phyloP scores from a whole-genome alignment of 2,329 filamentous ascomycete genomes.

The Elsinoe necatrix region DNA sequence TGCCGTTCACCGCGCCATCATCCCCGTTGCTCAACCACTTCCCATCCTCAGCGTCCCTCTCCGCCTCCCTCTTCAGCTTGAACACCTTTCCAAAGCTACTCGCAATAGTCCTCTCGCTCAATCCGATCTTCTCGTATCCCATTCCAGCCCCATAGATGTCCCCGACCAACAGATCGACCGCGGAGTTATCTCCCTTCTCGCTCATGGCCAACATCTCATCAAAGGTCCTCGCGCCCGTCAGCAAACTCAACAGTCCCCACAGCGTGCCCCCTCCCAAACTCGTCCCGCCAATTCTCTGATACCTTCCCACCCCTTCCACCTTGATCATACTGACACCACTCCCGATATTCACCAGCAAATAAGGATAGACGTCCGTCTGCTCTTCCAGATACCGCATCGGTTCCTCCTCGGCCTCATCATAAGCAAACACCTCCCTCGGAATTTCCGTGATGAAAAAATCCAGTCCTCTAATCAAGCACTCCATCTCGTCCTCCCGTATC shows the following conservation, averaged over 20 bases:
- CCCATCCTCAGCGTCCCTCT: slow-evolving; percentile 66
- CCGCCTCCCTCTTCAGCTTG: slow-evolving; percentile 78
- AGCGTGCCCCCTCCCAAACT: slow-evolving; percentile 94
- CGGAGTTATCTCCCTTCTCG: slow-evolving; percentile 80
- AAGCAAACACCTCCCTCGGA: slow-evolving; percentile 92
- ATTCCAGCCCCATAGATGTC: slow-evolving; percentile 98
- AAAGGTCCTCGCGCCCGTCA: slow-evolving; percentile 91
- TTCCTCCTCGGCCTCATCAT: slow-evolving; percentile 64
- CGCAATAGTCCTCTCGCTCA: slow-evolving; percentile 92
- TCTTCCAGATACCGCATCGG: slow-evolving; percentile 83
- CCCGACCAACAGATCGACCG: slow-evolving; percentile 92
- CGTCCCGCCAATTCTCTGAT: slow-evolving; percentile 85
- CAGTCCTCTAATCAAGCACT: slow-evolving; percentile 84
- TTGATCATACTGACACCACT: slow-evolving; percentile 97
- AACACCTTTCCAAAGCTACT: slow-evolving; percentile 97
- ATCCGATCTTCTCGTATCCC: slow-evolving; percentile 89
- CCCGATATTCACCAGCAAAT: slow-evolving; percentile 95
- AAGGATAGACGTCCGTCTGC: slow-evolving; percentile 79
- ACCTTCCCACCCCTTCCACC: slow-evolving; percentile 79
- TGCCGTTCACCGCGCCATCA: slow-evolving; percentile 28
- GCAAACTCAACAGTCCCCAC: slow-evolving; percentile 84
- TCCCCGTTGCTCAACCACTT: slow-evolving; percentile 50
- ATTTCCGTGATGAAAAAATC: slow-evolving; percentile 99
- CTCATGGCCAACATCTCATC: slow-evolving; percentile 95
- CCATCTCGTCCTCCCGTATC: slow-evolving; percentile 93